These are phyloP conservation scores for Sclerospora graminicola DNA, from an alignment of 352 stramenopile genomes.

Conservation along the genomic window DNA sequence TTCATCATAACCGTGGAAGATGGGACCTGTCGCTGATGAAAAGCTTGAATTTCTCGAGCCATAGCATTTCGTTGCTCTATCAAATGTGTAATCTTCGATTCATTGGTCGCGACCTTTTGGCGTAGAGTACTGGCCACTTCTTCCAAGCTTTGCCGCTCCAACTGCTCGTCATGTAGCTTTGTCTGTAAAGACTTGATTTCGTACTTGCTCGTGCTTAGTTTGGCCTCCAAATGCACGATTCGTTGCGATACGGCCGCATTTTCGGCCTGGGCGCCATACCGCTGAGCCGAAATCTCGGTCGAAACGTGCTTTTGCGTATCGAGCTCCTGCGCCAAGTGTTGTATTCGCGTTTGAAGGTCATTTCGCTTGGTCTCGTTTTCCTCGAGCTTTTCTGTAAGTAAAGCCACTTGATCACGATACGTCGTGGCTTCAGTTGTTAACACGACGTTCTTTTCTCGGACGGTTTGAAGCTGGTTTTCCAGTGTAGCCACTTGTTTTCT, in stretches of 20 bases:
- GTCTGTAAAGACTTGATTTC: conserved; percentile 52
- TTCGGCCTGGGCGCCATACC: conserved; percentile 64
- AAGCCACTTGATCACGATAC: conserved; percentile 73
- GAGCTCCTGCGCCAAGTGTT: conserved; percentile 33
- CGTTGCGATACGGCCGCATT: conserved; percentile 64
- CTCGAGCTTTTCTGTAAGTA: conserved; percentile 67
- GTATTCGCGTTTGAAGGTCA: conserved; percentile 48
- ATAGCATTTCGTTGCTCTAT: conserved; percentile 67
- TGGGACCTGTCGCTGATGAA: conserved; percentile 32
- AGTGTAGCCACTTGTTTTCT: conserved; percentile 44
- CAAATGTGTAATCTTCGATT: conserved; percentile 47
- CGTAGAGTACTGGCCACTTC: conserved; percentile 49
- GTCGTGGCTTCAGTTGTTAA: conserved; percentile 42
- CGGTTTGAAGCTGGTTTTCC: conserved; percentile 42
- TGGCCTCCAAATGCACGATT: conserved; percentile 68
- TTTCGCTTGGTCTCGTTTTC: conserved; percentile 33
- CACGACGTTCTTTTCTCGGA: conserved; percentile 46
- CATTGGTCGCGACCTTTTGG: conserved; percentile 52
- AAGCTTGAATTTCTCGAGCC: conserved; percentile 60
- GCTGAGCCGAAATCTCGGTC: conserved; percentile 69
- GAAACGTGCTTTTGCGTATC: conserved; percentile 58
- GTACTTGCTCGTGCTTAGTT: conserved; percentile 59
- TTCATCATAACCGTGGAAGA: conserved; percentile 41
- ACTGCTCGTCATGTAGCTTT: conserved; percentile 43
- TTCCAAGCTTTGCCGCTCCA: conserved; percentile 50